phyloP scores from a whole-genome alignment of 164 flowering plant genomes.

The Tinospora cordifolia region DNA sequence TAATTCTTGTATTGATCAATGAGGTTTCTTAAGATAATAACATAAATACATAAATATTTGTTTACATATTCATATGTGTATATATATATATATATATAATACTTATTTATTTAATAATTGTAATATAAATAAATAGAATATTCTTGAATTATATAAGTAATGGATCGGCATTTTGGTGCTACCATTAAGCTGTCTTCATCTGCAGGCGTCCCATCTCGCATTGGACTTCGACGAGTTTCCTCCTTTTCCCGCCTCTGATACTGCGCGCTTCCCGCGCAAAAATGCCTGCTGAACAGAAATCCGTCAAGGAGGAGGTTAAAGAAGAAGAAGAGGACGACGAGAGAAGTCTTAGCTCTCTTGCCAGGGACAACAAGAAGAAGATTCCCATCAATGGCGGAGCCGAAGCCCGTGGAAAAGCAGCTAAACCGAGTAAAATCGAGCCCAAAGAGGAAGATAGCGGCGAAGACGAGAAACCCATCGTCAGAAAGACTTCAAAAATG shows the following conservation, averaged over 20 bases:
- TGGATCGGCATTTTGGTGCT: too few relatives aligned
- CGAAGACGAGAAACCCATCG: conserved; percentile 8
- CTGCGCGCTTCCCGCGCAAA: background rate
- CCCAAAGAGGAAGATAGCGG: conserved; percentile 14
- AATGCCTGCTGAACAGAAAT: conserved; percentile 39
- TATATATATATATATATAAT: too few relatives aligned
- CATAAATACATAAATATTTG: too few relatives aligned
- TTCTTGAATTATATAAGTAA: too few relatives aligned
- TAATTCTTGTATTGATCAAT: too few relatives aligned
- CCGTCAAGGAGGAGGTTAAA: conserved; percentile 11
- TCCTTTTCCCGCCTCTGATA: conserved; percentile 2
- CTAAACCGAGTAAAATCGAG: conserved; percentile 36
- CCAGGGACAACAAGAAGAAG: conserved; percentile 22
- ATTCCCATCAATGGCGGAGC: conserved; percentile 13
- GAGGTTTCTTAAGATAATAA: too few relatives aligned
- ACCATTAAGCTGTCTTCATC: background rate
- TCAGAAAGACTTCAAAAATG: conserved; percentile 13
- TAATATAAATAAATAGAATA: too few relatives aligned
- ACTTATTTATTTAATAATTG: too few relatives aligned
- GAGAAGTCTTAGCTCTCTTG: conserved; percentile 2
- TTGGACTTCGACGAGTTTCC: too few relatives aligned
- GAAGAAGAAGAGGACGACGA: background rate
- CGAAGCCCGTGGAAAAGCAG: too few relatives aligned
- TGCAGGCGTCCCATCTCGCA: too few relatives aligned
- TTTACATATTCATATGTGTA: too few relatives aligned